phyloP scores from a whole-genome alignment of 129 eudicot species.

The Flaveria ramosissima region DNA sequence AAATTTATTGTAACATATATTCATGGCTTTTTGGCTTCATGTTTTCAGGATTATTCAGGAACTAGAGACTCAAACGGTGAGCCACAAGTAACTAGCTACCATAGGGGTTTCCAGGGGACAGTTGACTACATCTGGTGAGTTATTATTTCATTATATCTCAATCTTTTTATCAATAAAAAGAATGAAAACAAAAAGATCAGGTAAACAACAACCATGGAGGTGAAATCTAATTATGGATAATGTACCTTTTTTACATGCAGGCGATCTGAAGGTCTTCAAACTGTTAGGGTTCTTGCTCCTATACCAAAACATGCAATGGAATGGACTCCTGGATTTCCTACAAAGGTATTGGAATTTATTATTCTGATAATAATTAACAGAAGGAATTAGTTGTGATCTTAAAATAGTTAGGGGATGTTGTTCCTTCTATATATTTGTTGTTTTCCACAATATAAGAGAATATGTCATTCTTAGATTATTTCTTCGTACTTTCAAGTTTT shows the following conservation, averaged over 20 bases:
- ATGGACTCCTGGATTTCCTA: conserved; percentile 85
- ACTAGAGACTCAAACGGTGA: conserved; percentile 82
- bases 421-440: neutral
- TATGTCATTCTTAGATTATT: neutral
- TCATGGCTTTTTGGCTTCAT: neutral
- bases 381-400: neutral
- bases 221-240: conserved; percentile 14
- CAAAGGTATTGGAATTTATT: conserved; percentile 58
- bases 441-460: conserved; percentile 5
- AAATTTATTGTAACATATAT: neutral
- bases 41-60: conserved; percentile 68
- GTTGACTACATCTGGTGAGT: conserved; percentile 93
- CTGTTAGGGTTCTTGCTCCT: conserved; percentile 85
- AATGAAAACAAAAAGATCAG: neutral
- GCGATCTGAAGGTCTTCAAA: conserved; percentile 90
- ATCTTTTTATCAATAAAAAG: neutral
- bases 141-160: neutral
- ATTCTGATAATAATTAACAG: neutral
- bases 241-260: conserved; percentile 42
- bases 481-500: neutral
- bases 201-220: conserved; percentile 6
- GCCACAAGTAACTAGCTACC: conserved; percentile 89
- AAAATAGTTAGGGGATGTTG: neutral
- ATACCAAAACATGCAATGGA: conserved; percentile 79
- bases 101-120: conserved; percentile 78